These are phyloP conservation scores for Diospyros lotus DNA, from an alignment of 148 eudicot species.

Conservation along the genomic window DNA sequence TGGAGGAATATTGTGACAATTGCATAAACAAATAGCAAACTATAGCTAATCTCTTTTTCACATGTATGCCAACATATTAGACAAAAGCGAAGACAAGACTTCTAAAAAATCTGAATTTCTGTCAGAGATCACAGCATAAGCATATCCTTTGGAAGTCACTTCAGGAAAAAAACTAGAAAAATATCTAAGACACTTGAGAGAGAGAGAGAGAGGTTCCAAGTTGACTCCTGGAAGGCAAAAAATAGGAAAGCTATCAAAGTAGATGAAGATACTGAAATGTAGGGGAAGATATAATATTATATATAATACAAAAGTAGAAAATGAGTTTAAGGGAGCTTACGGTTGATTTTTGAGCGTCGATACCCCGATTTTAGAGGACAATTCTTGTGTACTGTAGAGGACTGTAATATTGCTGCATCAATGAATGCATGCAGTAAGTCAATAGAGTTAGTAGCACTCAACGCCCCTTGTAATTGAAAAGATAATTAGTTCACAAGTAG, in stretches of 20 bases:
- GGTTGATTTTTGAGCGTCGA: conserved; percentile 70
- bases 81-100: too few species aligned
- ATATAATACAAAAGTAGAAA: background rate
- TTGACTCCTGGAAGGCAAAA: background rate
- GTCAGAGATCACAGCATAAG: too few species aligned
- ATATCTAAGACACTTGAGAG: background rate
- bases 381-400: conserved; percentile 82
- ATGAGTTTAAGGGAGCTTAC: conserved; percentile 37
- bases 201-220: background rate
- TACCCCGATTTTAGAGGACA: conserved; percentile 79
- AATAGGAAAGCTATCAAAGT: conserved; percentile 6
- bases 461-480: background rate
- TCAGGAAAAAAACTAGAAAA: background rate
- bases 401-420: conserved; percentile 92
- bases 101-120: too few species aligned
- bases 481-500: conserved; percentile 6
- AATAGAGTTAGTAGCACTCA: background rate
- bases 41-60: too few species aligned
- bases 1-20: too few species aligned
- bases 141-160: background rate
- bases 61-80: too few species aligned
- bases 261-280: background rate
- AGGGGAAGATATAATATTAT: background rate
- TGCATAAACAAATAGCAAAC: too few species aligned
- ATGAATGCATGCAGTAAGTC: conserved; percentile 22